Evolutionary conservation across 805 yeast genomes (phyloP).

Genomic region (Candida quercuum): DNA sequence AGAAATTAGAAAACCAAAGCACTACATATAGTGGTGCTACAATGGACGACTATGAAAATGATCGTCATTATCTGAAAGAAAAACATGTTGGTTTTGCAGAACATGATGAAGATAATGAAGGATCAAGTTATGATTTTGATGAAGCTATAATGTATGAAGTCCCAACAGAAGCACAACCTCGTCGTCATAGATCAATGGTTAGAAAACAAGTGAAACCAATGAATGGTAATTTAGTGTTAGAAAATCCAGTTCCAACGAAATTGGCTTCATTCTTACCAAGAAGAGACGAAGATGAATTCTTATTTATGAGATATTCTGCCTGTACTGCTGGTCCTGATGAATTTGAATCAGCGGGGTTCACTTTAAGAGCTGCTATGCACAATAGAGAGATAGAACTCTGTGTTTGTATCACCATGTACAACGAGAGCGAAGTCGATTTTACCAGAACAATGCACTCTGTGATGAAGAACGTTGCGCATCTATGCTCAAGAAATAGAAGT

Average conservation of each 20-base stretch:
- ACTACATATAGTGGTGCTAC: conserved; percentile 30
- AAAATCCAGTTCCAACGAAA: conserved; percentile 92
- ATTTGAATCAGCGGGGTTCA: conserved; percentile 74
- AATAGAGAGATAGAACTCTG: conserved; percentile 90
- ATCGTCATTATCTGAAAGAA: background rate
- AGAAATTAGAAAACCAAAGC: conserved; percentile 14
- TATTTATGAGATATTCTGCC: conserved; percentile 96
- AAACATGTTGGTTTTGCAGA: conserved; percentile 2
- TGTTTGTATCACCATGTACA: conserved; percentile 94
- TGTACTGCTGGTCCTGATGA: conserved; percentile 92
- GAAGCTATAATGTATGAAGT: conserved; percentile 40
- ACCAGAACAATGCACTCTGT: conserved; percentile 94
- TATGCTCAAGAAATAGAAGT: conserved; percentile 75
- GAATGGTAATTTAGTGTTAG: conserved; percentile 80
- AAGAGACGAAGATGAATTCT: conserved; percentile 87
- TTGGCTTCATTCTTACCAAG: conserved; percentile 79
- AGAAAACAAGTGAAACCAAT: conserved; percentile 73
- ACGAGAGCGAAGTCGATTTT: conserved; percentile 85
- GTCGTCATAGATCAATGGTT: conserved; percentile 61
- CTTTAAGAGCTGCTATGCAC: conserved; percentile 77
- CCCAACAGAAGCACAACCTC: conserved; percentile 35
- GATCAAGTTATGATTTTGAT: conserved; percentile 31
- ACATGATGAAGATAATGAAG: conserved; percentile 10
- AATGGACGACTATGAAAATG: conserved; percentile 27
- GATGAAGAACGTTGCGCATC: conserved; percentile 85